Base-by-base conservation (phyloP, 2,329 filamentous ascomycete species). In the Neoscytalidium dimidiatum region DNA sequence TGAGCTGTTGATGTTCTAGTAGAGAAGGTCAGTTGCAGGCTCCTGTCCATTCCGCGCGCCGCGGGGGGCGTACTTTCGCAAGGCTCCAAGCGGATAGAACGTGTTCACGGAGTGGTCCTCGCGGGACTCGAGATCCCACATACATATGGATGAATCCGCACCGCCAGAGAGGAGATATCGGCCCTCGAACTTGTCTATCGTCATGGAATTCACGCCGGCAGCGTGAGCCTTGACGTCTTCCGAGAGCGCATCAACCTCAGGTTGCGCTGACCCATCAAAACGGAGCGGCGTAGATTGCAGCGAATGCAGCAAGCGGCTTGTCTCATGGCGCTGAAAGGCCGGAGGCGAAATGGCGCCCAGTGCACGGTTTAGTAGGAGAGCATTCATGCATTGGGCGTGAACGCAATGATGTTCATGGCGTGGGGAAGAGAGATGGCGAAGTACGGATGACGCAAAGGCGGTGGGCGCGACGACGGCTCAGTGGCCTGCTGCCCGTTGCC, bases 101-200 rank as follows among this genome's bases (percentile, higher is more conserved):
- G 56, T 60, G 11, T 31, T n/a, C 17, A 21, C 28, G 3, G 70
- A 58, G 43, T 35, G 29, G 11, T 13, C 81, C n/a, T 60, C 56
- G 13, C 56, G 41, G n/a, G 56, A 46, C 13, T 96, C 91, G 6
- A 97, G 85, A 77, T 97, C 90, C 94, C 94, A 97, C 51, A 97
- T 80, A 69, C 89, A 91, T 72, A 97, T 87, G 0, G 90, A 91
- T 9, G 91, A 92, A 73, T 97, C 92, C 4, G 92, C 90, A 31
- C 94, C 93, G 3, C 92, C 94, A 0, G 94, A 96, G 1, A 97
- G 78, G 67, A 97, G 84, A 69, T 91, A 88, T 73, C 88, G 84
- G 3, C 91, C 92, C 68, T 95, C 91, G 72, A 95, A 92, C 57
- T 88, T 87, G 72, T 97, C 94, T 43, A 97, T 84, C 0, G 90